Evolutionary conservation across 768 basidiomycete species (phyloP).

Genomic region (Cantharellus anzutake): DNA sequence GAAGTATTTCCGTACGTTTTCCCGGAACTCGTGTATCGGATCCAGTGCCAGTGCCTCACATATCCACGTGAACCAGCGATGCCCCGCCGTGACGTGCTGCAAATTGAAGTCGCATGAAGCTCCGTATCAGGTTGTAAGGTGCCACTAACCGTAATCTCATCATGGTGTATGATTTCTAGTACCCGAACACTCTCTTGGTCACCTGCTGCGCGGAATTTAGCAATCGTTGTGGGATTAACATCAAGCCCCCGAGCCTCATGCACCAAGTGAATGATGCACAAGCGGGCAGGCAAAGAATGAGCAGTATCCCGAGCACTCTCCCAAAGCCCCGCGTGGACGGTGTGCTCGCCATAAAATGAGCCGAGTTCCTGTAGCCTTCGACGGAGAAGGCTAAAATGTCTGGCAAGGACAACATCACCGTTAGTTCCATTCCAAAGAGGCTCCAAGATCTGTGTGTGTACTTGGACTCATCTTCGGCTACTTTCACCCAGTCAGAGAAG

Average conservation of each 20-base stretch:
- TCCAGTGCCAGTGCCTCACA: conserved; percentile 37
- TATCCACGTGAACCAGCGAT: conserved; percentile 68
- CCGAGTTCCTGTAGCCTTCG: conserved; percentile 42
- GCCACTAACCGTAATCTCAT: conserved; percentile 33
- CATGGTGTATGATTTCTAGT: conserved; percentile 59
- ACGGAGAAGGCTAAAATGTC: conserved; percentile 8
- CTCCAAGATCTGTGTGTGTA: background rate
- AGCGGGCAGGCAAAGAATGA: conserved; percentile 43
- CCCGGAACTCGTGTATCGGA: conserved; percentile 45
- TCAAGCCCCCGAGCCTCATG: conserved; percentile 73
- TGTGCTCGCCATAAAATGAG: conserved; percentile 49
- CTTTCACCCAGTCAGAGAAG: conserved; percentile 66
- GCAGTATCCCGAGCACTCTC: conserved; percentile 53
- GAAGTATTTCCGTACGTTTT: conserved; percentile 52
- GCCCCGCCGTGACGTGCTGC: conserved; percentile 64
- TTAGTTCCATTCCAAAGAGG: background rate
- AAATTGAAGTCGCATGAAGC: background rate
- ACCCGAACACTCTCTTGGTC: conserved; percentile 46
- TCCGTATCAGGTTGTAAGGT: background rate
- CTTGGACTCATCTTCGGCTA: conserved; percentile 57
- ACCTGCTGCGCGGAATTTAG: conserved; percentile 41
- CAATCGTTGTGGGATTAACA: conserved; percentile 66
- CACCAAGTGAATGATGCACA: conserved; percentile 72
- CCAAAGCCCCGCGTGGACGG: conserved; percentile 67
- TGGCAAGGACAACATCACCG: background rate